Base-by-base conservation (phyloP, 1,284 basidiomycete genomes). In the Moesziomyces parantarcticus region DNA sequence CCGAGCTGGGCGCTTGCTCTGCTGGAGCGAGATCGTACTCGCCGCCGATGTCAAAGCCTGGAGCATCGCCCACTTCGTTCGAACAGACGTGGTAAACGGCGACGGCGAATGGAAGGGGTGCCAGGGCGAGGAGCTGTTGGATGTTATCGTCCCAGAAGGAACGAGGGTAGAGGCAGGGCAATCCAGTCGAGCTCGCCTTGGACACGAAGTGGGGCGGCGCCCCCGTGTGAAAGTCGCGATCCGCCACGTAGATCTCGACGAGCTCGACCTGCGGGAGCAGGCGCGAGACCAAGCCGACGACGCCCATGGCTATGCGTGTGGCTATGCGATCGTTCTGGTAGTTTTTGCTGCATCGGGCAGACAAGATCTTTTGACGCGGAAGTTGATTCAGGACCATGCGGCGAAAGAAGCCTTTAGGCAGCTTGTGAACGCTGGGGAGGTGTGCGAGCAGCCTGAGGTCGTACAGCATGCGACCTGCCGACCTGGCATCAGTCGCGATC, bases 91-190 rank as follows among this genome's bases (percentile, higher is more conserved):
- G 68, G 21, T 66, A 71, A 20, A 71, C 25, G 13, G 68, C 68
- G 3, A 71, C 49, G 2, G 62, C 68, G 21, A 71, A 71, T 5
- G 62, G 68, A 18, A 71, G 49, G 3, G 68, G 62, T 16, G 50
- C 61, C 23, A 58, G 2, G 3, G 34, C 49, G 5, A 60, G 11
- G 0, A 61, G 7, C 34, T 61, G 54, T 4, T 23, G n/a, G 21
- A 61, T 36, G 29, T 16, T 47, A 29, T 62, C 53, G 9, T 66
- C 51, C 68, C 68, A 71, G 41, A 65, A 66, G 22, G 58, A 51
- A 7, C 56, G 58, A n/a, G 68, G 68, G 25, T 71, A 71, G 4
- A 70, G 47, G 41, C 67, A 70, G 8, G 67, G 67, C n/a, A 70
- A 39, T 4, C 67, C 67, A 4, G 62, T 71, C 4, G 40, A 40